Base-by-base conservation (phyloP, 1,284 basidiomycete genomes). In the Apiotrichum porosum region DNA sequence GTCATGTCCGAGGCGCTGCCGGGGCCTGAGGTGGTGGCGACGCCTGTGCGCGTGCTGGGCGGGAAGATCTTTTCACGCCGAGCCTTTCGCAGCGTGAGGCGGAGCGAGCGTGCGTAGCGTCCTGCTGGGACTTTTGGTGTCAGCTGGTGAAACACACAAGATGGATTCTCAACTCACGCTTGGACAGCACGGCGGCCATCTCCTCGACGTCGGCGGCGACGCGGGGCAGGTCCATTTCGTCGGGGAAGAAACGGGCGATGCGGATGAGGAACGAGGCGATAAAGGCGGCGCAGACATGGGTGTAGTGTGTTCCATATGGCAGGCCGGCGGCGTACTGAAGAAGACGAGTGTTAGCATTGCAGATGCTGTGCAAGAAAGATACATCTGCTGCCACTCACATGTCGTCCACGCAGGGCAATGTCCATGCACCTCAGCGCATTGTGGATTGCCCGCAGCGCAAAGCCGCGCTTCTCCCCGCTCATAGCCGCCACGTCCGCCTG, bases 211-310 rank as follows among this genome's bases (percentile, higher is more conserved):
- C 81, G 14, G 72, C 74, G 51, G 83, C 80, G 45, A 88, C 83
- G 35, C 83, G 81, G 18, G 77, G 73, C 32, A 84, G 78, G 62
- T 90, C 79, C 54, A 85, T 86, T 54, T 88, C 85, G 42, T 82
- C 80, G 4, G 89, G 88, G 75, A 91, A 89, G 33, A 92, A 76
- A 15, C 88, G 82, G 32, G 81, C 81, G 33, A 91, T 76, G 38
- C 89, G 83, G 44, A 92, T 76, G 44, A 91, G 74, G 66, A 92
- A 85, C 10, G 86, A 86, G 19, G 87, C 88, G 21, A 85, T 81
- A 71, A 92, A 92, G 0, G 88, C 90, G 1, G 88, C 89, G 28
- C 86, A 87, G 40, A 85, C 86, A 66, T 92, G 88, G 37, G 48
- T 51, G 46, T 58, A 32, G 49, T 47, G 54, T 49, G 54, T 52